phyloP scores from a whole-genome alignment of 345 rosid genomes.

The Populus euphratica region DNA sequence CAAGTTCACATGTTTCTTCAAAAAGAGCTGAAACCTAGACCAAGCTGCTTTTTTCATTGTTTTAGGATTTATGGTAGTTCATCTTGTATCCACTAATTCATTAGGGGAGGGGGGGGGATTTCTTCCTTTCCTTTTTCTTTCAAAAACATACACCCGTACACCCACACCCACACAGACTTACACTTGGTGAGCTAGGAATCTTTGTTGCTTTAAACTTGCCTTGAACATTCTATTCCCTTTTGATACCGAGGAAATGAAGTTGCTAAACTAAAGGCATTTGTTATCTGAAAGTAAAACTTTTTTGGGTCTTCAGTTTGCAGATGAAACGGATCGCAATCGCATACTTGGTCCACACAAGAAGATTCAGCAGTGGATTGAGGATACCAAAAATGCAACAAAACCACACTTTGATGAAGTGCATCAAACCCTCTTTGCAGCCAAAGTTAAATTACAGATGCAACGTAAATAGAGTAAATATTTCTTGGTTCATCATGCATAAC shows the following conservation, averaged over 20 bases:
- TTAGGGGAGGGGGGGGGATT: not conserved
- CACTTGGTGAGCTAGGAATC: not conserved
- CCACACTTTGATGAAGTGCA: constrained; percentile 79
- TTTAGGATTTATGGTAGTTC: not conserved
- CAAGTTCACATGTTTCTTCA: not conserved
- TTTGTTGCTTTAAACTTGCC: not conserved
- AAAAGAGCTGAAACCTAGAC: not conserved
- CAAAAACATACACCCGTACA: no score
- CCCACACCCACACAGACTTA: not conserved
- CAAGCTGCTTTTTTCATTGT: not conserved
- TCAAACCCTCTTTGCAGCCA: constrained; percentile 38
- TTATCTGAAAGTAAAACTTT: no score
- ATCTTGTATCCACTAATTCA: not conserved
- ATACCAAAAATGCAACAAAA: constrained; percentile 50
- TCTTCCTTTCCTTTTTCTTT: not conserved
- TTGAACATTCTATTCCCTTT: not conserved
- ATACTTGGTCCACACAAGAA: constrained; percentile 59
- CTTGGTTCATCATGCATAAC: not conserved
- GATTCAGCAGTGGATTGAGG: constrained; percentile 70
- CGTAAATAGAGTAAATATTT: not conserved
- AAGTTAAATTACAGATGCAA: constrained; percentile 34
- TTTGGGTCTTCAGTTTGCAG: constrained; percentile 44
- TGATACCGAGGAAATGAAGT: not conserved
- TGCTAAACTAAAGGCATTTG: not conserved
- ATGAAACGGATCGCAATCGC: constrained; percentile 50